Evolutionary conservation across 2,329 filamentous ascomycete genomes (phyloP).

Genomic region (Phialophora macrospora): DNA sequence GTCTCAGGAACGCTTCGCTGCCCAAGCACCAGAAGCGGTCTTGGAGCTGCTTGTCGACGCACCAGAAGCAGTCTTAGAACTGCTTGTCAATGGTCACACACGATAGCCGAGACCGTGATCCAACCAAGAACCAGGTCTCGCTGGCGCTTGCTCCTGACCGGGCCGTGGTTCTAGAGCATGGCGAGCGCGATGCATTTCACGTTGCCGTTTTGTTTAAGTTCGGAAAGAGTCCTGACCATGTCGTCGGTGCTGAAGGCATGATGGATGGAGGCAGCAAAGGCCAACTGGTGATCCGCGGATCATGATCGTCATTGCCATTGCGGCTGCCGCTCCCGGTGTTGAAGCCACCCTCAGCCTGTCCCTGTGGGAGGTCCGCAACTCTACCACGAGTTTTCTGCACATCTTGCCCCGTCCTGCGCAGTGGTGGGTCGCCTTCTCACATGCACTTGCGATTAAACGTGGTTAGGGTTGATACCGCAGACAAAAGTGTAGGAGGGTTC

Average conservation of each 20-base stretch:
- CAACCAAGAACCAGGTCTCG: background rate
- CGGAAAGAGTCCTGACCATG: background rate
- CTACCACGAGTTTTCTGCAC: background rate
- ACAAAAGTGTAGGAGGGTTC: background rate
- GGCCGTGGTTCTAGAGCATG: background rate
- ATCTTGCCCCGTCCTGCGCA: background rate
- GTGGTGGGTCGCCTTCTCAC: background rate
- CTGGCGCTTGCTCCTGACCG: background rate
- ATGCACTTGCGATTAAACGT: background rate
- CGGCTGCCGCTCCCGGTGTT: background rate
- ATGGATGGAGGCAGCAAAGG: background rate
- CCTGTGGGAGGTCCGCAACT: background rate
- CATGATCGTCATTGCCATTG: background rate
- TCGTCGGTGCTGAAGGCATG: background rate
- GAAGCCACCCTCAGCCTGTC: background rate
- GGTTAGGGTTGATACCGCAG: background rate
- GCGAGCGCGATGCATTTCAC: background rate
- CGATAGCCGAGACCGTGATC: background rate
- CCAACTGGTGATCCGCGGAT: background rate
- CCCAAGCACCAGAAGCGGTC: constrained; percentile 4
- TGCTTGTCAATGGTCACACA: background rate
- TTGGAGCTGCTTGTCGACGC: constrained; percentile 5
- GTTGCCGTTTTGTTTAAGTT: background rate
- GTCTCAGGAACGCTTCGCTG: background rate
- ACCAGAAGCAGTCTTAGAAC: background rate